Percentiles rank a stretch among this genome's conserved stretches.
Evolutionary conservation across 1,284 basidiomycete genomes (phyloP).

Genomic region (Rhodotorula mucilaginosa): DNA sequence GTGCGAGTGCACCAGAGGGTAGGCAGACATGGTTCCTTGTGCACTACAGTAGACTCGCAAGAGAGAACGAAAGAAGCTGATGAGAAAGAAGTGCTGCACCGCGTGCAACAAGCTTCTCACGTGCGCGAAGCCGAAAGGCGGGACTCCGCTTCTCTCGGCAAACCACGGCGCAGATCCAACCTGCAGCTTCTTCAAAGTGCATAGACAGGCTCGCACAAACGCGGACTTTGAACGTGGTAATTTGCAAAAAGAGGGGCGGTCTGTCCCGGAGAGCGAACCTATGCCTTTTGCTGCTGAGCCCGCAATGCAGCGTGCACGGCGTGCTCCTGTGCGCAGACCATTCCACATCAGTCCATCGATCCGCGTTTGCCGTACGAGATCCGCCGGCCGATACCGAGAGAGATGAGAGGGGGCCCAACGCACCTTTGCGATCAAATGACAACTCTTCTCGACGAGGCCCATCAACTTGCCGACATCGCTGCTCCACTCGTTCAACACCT

Average conservation of each 20-base stretch:
- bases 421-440: slow-evolving; percentile 56
- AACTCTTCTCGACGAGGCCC: slow-evolving; percentile 55
- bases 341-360: too few relatives aligned
- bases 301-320: slow-evolving; percentile 46
- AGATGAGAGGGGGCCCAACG: slow-evolving; percentile 15
- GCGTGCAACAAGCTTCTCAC: background rate
- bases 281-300: slow-evolving; percentile 29
- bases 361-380: too few relatives aligned
- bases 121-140: background rate
- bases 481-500: slow-evolving; percentile 95
- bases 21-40: background rate
- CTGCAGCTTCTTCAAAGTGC: too few relatives aligned
- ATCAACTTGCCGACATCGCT: slow-evolving; percentile 85
- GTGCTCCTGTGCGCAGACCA: slow-evolving; percentile 41
- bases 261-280: too few relatives aligned
- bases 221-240: too few relatives aligned
- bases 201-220: too few relatives aligned
- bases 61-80: background rate
- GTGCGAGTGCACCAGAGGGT: slow-evolving; percentile 34
- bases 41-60: background rate
- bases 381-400: too few relatives aligned
- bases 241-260: background rate
- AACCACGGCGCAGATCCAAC: too few relatives aligned
- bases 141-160: background rate
- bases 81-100: background rate